A percentile compares a stretch with the other conserved stretches of the same genome.
These are phyloP conservation scores for Hypoxylon lenormandii DNA, from an alignment of 495 filamentous ascomycete genomes.

Conservation along the genomic window DNA sequence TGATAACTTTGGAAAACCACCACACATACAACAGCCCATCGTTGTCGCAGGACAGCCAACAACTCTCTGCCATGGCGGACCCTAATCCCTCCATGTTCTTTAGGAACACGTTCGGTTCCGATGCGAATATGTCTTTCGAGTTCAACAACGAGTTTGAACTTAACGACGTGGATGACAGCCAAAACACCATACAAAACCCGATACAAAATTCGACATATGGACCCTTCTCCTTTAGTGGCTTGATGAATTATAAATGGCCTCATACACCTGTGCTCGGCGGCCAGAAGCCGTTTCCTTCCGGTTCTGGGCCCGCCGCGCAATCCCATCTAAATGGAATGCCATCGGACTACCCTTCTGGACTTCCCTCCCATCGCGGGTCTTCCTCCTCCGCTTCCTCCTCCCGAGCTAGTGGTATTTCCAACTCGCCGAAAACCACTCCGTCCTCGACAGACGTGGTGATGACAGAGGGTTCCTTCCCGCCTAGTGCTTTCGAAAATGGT, in stretches of 20 bases:
- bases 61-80: slow-evolving; percentile 37
- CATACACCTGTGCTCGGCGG: slow-evolving; percentile 15
- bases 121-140: slow-evolving; percentile 32
- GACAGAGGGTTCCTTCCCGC: slow-evolving; percentile 28
- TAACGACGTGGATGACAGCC: slow-evolving; percentile 27
- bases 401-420: slow-evolving; percentile 30
- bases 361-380: slow-evolving; percentile 45
- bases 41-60: no score
- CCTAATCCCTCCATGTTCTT: slow-evolving; percentile 32
- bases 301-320: slow-evolving; percentile 9
- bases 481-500: slow-evolving; percentile 37
- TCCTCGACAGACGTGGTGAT: slow-evolving; percentile 41
- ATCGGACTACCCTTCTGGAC: slow-evolving; percentile 2
- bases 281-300: slow-evolving; percentile 18
- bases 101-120: slow-evolving; percentile 32
- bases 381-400: slow-evolving; percentile 48
- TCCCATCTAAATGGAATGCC: slow-evolving; percentile 13
- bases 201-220: not conserved
- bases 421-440: slow-evolving; percentile 42
- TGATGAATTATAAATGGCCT: slow-evolving; percentile 6
- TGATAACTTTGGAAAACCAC: slow-evolving; percentile 1
- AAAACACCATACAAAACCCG: not conserved
- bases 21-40: no score
- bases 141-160: slow-evolving; percentile 38
- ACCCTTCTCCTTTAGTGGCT: not conserved